phyloP scores from a whole-genome alignment of 148 eudicot species.

The Vaccinium macrocarpon region DNA sequence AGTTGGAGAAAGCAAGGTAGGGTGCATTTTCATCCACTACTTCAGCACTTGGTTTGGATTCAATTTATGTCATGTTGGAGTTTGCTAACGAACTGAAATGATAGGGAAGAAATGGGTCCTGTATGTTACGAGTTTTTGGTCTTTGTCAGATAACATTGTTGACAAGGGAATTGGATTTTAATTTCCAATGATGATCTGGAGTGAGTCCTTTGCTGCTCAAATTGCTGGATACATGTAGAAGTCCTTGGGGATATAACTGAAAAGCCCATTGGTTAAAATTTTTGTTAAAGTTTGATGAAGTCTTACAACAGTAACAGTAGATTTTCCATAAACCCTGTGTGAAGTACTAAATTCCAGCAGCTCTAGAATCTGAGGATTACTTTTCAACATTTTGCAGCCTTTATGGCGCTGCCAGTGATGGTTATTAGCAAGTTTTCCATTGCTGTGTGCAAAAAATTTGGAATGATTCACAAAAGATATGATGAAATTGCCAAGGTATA shows the following conservation, averaged over 20 bases:
- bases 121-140: neutral
- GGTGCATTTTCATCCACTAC: neutral
- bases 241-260: neutral
- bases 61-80: neutral
- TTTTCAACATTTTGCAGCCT: neutral
- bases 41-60: neutral
- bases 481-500: neutral
- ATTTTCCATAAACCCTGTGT: neutral
- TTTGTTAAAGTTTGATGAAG: neutral
- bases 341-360: neutral
- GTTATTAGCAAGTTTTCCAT: neutral
- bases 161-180: neutral
- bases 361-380: neutral
- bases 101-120: neutral
- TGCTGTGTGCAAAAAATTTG: neutral
- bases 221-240: neutral
- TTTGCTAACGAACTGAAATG: neutral
- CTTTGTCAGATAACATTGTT: neutral
- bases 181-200: neutral
- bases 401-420: neutral
- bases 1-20: neutral
- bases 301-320: neutral
- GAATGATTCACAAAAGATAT: neutral
- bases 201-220: neutral
- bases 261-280: neutral